Conservation (phyloP, 345 rosid species). For the Durio zibethinus region DNA sequence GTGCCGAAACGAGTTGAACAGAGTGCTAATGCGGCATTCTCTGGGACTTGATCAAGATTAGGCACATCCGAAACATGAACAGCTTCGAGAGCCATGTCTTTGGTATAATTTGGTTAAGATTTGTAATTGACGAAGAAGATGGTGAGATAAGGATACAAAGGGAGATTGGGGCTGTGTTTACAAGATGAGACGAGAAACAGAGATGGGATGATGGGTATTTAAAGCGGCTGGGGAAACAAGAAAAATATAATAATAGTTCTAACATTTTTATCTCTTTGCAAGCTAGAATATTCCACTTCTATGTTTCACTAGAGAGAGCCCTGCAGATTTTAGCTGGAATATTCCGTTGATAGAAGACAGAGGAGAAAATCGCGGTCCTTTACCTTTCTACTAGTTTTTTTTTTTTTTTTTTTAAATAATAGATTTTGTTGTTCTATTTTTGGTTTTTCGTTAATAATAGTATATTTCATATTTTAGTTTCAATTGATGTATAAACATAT, state of each 20-base stretch:
- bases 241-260: too few species aligned
- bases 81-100: conserved; percentile 44
- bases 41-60: conserved; percentile 35
- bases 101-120: neutral
- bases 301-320: neutral
- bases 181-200: neutral
- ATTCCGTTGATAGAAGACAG: neutral
- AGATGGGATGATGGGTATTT: neutral
- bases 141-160: neutral
- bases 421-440: neutral
- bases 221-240: neutral
- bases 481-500: neutral
- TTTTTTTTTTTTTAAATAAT: neutral
- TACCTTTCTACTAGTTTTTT: neutral
- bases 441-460: neutral
- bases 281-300: neutral
- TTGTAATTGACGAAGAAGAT: neutral
- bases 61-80: conserved; percentile 45
- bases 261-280: neutral
- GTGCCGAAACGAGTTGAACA: conserved; percentile 21
- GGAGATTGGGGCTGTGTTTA: neutral
- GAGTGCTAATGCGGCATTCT: conserved; percentile 28
- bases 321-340: neutral
- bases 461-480: neutral
- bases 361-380: neutral